Conservation (phyloP, 179 eudicot genomes). For the Nepenthes alata region DNA sequence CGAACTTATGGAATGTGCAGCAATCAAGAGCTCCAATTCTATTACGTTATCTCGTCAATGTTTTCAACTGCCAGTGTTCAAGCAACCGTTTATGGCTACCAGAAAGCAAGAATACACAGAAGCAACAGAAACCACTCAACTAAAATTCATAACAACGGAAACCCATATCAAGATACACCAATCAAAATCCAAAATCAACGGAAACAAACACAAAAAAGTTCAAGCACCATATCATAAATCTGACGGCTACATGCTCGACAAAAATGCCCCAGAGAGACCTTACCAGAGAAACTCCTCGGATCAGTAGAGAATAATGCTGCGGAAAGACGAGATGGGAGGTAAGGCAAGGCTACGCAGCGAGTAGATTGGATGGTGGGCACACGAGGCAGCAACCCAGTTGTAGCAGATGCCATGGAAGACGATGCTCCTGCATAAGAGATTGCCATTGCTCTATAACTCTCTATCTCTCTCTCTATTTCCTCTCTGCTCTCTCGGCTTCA, state of each 20-base stretch:
- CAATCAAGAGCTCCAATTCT: too few relatives aligned
- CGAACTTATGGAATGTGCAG: too few relatives aligned
- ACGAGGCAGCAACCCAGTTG: slow-evolving; percentile 54
- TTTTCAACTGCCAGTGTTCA: too few relatives aligned
- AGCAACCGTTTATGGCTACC: too few relatives aligned
- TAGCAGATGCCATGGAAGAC: slow-evolving; percentile 54
- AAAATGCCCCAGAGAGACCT: slow-evolving; percentile 21
- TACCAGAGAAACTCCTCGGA: slow-evolving; percentile 41
- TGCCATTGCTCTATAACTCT: slow-evolving; percentile 15
- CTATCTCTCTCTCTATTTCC: too few relatives aligned
- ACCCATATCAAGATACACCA: background rate
- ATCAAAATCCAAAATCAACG: background rate
- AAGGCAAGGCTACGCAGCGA: slow-evolving; percentile 37
- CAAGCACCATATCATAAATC: background rate
- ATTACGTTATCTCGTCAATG: too few relatives aligned
- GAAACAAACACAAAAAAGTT: background rate
- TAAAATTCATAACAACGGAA: background rate
- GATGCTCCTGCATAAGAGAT: slow-evolving; percentile 25
- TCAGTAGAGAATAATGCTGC: slow-evolving; percentile 18
- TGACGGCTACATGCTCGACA: slow-evolving; percentile 13
- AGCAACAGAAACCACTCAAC: background rate
- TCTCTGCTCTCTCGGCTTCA: background rate
- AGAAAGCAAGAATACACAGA: background rate
- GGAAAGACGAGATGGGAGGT: slow-evolving; percentile 29
- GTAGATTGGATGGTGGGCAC: slow-evolving; percentile 25